Percentiles rank a stretch among this genome's conserved stretches.
These are phyloP conservation scores for Vitis rotundifolia DNA, from an alignment of 164 flowering plant genomes.

Conservation along the genomic window DNA sequence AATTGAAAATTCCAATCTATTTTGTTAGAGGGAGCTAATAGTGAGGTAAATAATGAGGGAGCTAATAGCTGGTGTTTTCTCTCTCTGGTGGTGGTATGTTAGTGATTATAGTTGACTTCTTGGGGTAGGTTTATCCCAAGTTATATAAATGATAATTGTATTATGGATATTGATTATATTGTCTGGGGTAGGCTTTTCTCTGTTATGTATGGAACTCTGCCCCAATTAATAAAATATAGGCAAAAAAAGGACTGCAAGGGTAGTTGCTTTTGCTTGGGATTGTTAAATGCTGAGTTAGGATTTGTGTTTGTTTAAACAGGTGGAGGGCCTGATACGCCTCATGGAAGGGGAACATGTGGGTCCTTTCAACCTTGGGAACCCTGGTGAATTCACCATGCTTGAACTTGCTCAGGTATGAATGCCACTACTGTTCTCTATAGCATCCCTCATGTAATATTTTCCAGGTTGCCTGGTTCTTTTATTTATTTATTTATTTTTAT, in stretches of 20 bases:
- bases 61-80: not conserved
- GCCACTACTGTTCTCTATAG: not conserved
- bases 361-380: conserved; percentile 77
- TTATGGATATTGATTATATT: not conserved
- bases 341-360: conserved; percentile 87
- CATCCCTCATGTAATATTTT: not conserved
- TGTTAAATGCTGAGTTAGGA: not conserved
- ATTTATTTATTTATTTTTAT: too few relatives aligned
- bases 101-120: not conserved
- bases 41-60: not conserved
- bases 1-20: too few relatives aligned
- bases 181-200: not conserved
- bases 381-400: conserved; percentile 84
- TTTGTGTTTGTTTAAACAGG: conserved; percentile 25
- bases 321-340: conserved; percentile 69
- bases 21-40: not conserved
- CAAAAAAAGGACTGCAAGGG: not conserved
- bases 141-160: too few relatives aligned
- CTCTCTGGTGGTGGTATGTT: not conserved
- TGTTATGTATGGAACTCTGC: not conserved
- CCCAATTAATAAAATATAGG: not conserved
- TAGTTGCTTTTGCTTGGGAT: not conserved
- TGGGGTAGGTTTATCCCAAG: conserved; percentile 6
- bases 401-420: conserved; percentile 70
- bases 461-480: too few relatives aligned